Conservation (phyloP, 2,329 filamentous ascomycete species). For the Dothidotthia symphoricarpi region DNA sequence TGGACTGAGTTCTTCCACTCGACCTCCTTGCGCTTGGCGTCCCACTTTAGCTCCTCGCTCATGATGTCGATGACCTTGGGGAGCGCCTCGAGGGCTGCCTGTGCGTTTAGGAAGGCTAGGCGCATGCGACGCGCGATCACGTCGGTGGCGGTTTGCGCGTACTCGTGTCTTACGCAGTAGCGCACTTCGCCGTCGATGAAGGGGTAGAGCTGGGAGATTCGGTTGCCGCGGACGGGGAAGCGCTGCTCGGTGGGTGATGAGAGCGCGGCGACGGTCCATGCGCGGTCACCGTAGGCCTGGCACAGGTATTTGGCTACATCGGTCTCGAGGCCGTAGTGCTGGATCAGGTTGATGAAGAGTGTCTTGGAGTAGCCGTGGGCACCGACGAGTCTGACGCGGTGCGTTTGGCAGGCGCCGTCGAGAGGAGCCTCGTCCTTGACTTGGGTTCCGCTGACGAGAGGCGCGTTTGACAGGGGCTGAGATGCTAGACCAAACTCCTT, state of each 20-base stretch:
- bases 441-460: constrained; percentile 68
- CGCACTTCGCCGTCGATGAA: constrained; percentile 90
- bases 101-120: constrained; percentile 86
- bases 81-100: constrained; percentile 82
- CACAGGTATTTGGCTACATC: constrained; percentile 88
- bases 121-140: constrained; percentile 82
- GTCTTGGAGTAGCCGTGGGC: constrained; percentile 87
- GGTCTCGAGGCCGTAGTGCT: constrained; percentile 88
- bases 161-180: constrained; percentile 85
- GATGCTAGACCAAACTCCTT: constrained; percentile 64
- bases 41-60: constrained; percentile 80
- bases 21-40: constrained; percentile 64
- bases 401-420: constrained; percentile 77
- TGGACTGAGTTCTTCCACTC: constrained; percentile 74
- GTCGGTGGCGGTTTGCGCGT: constrained; percentile 86
- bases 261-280: constrained; percentile 84
- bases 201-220: constrained; percentile 77
- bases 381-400: constrained; percentile 76
- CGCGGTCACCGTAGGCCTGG: constrained; percentile 84
- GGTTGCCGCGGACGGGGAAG: constrained; percentile 79
- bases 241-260: constrained; percentile 73
- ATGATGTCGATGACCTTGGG: constrained; percentile 87
- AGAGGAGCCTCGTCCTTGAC: constrained; percentile 69
- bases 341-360: constrained; percentile 91
- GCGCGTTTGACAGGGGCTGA: constrained; percentile 57